A percentile compares a stretch with the other conserved stretches of the same genome.
Evolutionary conservation across 140 eudicot species (phyloP).

Genomic region (Senecio squalidus): DNA sequence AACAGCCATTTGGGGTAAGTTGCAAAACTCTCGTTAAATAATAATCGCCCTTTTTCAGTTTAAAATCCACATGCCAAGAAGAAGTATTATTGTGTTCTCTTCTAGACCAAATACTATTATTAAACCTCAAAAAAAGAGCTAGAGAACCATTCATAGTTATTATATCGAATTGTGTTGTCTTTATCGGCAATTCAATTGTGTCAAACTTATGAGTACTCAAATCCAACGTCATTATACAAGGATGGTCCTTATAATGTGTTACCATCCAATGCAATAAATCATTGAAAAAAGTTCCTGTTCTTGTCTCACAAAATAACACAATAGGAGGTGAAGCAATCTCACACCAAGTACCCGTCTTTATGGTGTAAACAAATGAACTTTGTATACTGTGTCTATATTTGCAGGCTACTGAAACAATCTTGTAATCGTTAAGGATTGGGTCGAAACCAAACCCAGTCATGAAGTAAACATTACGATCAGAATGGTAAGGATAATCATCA

Average conservation of each 20-base stretch:
- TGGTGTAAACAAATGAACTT: neutral
- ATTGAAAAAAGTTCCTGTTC: neutral
- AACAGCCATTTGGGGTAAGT: neutral
- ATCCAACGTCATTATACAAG: conserved; percentile 24
- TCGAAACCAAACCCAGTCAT: neutral
- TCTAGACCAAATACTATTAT: neutral
- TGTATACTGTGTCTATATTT: neutral
- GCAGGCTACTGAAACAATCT: neutral
- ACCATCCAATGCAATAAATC: neutral
- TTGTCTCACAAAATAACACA: neutral
- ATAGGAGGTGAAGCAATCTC: neutral
- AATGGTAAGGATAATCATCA: neutral
- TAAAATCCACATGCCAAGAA: neutral
- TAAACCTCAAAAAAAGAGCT: neutral
- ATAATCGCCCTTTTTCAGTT: neutral
- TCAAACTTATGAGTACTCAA: conserved; percentile 26
- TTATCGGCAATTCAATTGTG: conserved; percentile 1
- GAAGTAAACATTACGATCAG: too few species aligned
- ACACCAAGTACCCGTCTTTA: neutral
- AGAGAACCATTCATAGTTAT: conserved; percentile 22
- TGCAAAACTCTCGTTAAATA: neutral
- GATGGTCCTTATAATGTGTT: neutral
- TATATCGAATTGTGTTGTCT: neutral
- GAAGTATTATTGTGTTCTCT: neutral
- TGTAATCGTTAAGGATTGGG: neutral